Conservation (phyloP, 352 stramenopile genomes). For the Plasmopara viticola region DNA sequence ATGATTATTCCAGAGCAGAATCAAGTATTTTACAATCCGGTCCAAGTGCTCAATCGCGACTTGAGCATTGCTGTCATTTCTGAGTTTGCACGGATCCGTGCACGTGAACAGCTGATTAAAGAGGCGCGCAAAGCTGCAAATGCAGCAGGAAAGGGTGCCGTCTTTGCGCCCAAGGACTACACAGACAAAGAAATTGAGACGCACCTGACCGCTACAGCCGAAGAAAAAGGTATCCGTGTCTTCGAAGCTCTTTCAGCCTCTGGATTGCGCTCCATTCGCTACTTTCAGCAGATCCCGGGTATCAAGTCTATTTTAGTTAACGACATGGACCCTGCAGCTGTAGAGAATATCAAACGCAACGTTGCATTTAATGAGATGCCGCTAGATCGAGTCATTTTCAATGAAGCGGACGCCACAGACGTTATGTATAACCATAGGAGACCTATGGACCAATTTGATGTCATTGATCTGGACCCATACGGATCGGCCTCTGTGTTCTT, state of each 20-base stretch:
- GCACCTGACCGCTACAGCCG: conserved; percentile 48
- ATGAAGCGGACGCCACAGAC: conserved; percentile 79
- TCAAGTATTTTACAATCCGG: conserved; percentile 92
- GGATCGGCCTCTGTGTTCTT: conserved; percentile 97
- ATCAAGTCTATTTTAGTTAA: conserved; percentile 98
- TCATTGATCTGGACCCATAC: conserved; percentile 99
- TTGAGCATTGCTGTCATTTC: conserved; percentile 97
- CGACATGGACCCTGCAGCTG: conserved; percentile 95
- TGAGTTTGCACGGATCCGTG: conserved; percentile 91
- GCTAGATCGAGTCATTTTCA: conserved; percentile 76
- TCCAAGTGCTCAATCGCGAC: conserved; percentile 98
- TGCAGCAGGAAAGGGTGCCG: conserved; percentile 24
- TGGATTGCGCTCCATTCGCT: conserved; percentile 97
- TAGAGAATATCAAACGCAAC: conserved; percentile 95
- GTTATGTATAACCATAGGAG: conserved; percentile 87
- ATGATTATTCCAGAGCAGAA: conserved; percentile 89
- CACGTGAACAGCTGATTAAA: conserved; percentile 61
- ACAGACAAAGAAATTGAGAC: conserved; percentile 70
- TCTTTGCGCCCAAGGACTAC: conserved; percentile 45
- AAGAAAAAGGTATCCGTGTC: conserved; percentile 91
- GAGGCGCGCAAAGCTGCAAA: conserved; percentile 57
- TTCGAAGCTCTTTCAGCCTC: conserved; percentile 98
- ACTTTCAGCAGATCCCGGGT: conserved; percentile 98
- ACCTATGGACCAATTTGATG: conserved; percentile 93
- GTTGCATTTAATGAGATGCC: conserved; percentile 85